Percentiles rank a stretch among this genome's conserved stretches.
Conservation (phyloP, 2,329 filamentous ascomycete species). For the Colletotrichum limetticola region DNA sequence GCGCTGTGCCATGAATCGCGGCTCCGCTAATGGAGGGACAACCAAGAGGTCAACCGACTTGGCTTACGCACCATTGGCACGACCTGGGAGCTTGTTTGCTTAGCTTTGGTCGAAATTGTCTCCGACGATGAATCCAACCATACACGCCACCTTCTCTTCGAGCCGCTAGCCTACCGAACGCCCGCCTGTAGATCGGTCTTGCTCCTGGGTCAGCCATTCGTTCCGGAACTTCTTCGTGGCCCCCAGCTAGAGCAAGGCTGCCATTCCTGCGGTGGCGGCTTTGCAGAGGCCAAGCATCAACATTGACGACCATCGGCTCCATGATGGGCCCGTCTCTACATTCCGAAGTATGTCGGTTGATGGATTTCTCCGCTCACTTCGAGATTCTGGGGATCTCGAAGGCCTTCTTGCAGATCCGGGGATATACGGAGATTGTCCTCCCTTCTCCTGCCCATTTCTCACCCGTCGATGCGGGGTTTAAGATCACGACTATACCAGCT, state of each 20-base stretch:
- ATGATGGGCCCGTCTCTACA: neutral
- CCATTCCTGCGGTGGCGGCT: neutral
- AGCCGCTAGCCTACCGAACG: neutral
- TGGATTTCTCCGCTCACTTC: neutral
- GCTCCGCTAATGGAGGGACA: neutral
- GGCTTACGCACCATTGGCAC: conserved; percentile 22
- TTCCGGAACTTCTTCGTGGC: conserved; percentile 26
- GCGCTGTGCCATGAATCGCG: conserved; percentile 7
- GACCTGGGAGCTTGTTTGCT: neutral
- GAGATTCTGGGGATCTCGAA: neutral
- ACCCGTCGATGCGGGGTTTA: neutral
- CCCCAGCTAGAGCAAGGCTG: neutral
- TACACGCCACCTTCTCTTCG: neutral
- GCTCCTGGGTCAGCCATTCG: neutral
- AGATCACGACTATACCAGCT: neutral
- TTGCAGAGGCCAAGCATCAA: neutral
- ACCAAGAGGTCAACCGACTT: neutral
- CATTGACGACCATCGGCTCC: neutral
- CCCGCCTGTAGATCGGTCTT: conserved; percentile 11
- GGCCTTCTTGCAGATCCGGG: neutral
- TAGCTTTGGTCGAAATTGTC: conserved; percentile 7
- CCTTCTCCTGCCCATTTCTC: neutral
- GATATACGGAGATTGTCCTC: conserved; percentile 10
- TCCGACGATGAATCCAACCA: neutral
- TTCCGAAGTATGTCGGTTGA: neutral